These are phyloP conservation scores for Saccharomycopsis olivae DNA, from an alignment of 805 yeast species.

Conservation along the genomic window DNA sequence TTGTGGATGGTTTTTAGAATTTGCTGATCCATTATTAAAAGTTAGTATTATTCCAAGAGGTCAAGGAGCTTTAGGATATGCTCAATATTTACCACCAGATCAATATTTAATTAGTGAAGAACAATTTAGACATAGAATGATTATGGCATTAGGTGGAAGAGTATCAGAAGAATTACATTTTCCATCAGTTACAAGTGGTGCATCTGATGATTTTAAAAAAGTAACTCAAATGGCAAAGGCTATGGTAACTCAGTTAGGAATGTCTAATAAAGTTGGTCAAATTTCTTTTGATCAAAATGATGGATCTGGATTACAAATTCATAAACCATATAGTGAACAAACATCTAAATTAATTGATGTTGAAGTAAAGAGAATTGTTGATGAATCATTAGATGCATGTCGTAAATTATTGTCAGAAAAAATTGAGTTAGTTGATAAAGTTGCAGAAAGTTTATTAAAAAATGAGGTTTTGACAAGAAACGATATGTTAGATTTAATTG, in stretches of 20 bases:
- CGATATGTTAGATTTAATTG: slow-evolving; percentile 67
- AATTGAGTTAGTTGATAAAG: slow-evolving; percentile 48
- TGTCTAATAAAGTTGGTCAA: slow-evolving; percentile 82
- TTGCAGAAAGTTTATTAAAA: slow-evolving; percentile 59
- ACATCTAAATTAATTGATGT: slow-evolving; percentile 58
- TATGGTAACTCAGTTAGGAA: slow-evolving; percentile 89
- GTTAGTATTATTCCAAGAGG: slow-evolving; percentile 97
- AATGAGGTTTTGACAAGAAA: slow-evolving; percentile 77
- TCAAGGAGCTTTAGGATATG: slow-evolving; percentile 94
- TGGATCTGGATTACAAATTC: slow-evolving; percentile 41
- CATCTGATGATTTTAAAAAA: slow-evolving; percentile 91
- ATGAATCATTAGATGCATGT: slow-evolving; percentile 56
- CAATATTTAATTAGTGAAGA: slow-evolving; percentile 64
- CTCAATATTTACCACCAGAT: slow-evolving; percentile 94
- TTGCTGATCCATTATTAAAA: slow-evolving; percentile 88
- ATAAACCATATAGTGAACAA: slow-evolving; percentile 60
- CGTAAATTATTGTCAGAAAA: slow-evolving; percentile 46
- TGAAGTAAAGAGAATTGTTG: slow-evolving; percentile 59
- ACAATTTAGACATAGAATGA: slow-evolving; percentile 83
- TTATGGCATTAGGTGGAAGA: slow-evolving; percentile 96
- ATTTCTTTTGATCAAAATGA: slow-evolving; percentile 46
- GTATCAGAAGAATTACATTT: slow-evolving; percentile 93
- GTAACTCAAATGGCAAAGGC: slow-evolving; percentile 88
- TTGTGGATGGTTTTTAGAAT: slow-evolving; percentile 90
- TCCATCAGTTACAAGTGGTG: slow-evolving; percentile 89